phyloP scores from a whole-genome alignment of 805 yeast genomes.

The Kuraishia hungarica region DNA sequence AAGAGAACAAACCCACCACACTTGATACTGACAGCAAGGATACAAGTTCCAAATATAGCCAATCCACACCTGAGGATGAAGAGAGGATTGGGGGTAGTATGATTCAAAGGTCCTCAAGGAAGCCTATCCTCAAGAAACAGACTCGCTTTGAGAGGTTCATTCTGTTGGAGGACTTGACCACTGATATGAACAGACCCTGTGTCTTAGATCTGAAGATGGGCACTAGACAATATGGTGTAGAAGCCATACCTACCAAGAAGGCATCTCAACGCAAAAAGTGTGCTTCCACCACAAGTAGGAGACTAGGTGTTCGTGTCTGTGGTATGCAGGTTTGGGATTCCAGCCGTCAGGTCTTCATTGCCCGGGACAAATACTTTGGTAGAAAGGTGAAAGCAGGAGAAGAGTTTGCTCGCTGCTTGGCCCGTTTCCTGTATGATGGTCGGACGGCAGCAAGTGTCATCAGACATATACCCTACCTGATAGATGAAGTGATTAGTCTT shows the following conservation, averaged over 20 bases:
- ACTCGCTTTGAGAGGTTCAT: constrained; percentile 75
- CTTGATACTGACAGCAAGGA: constrained; percentile 10
- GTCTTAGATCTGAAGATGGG: constrained; percentile 97
- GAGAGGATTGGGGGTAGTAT: no score
- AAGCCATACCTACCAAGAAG: constrained; percentile 66
- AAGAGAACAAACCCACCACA: constrained; percentile 8
- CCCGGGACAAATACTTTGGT: constrained; percentile 90
- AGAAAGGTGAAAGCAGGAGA: constrained; percentile 62
- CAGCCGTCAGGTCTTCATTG: constrained; percentile 36
- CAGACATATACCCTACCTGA: constrained; percentile 57
- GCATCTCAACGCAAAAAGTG: constrained; percentile 80
- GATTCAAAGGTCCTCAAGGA: neutral
- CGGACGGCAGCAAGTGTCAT: constrained; percentile 43
- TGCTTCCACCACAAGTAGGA: constrained; percentile 65
- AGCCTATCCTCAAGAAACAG: constrained; percentile 20
- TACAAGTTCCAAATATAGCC: neutral
- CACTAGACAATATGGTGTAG: constrained; percentile 96
- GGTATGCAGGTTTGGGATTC: constrained; percentile 85
- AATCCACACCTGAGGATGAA: neutral
- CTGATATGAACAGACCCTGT: constrained; percentile 76
- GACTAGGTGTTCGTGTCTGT: constrained; percentile 86
- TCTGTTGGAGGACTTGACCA: constrained; percentile 82
- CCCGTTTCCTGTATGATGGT: constrained; percentile 80
- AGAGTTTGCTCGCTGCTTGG: constrained; percentile 68
- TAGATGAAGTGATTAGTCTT: constrained; percentile 53